Percentiles rank a stretch among this genome's conserved stretches.
Conservation (phyloP, 495 filamentous ascomycete species). For the Neurospora sp. region DNA sequence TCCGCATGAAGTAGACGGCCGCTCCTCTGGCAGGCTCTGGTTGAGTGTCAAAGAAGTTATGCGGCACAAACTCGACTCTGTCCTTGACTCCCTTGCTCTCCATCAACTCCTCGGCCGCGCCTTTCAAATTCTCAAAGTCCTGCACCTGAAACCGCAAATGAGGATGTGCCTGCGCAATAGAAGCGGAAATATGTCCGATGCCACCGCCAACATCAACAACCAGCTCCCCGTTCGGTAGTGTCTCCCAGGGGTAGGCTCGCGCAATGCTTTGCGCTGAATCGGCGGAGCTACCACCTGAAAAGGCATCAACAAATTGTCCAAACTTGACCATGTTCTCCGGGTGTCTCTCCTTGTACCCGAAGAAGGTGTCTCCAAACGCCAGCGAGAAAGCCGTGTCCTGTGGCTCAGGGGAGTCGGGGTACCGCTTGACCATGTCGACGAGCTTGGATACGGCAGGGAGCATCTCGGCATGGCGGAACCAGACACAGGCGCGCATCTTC, state of each 20-base stretch:
- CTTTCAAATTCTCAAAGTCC: slow-evolving; percentile 16
- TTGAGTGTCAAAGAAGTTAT: slow-evolving; percentile 31
- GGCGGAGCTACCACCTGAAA: slow-evolving; percentile 1
- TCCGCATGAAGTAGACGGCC: slow-evolving; percentile 29
- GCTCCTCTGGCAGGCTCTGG: slow-evolving; percentile 14
- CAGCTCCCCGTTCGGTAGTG: slow-evolving; percentile 12
- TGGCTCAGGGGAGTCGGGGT: slow-evolving; percentile 13
- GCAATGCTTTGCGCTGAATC: slow-evolving; percentile 8
- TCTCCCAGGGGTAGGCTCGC: slow-evolving; percentile 8
- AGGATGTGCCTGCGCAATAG: slow-evolving; percentile 23
- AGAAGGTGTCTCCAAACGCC: slow-evolving; percentile 20
- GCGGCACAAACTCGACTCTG: slow-evolving; percentile 19
- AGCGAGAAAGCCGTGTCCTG: slow-evolving; percentile 21
- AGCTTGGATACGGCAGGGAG: slow-evolving; percentile 70
- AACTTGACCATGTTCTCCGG: slow-evolving; percentile 10
- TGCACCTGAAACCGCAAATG: slow-evolving; percentile 28
- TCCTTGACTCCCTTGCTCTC: background rate
- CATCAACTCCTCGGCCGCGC: background rate
- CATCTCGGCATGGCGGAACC: slow-evolving; percentile 37
- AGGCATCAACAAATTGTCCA: slow-evolving; percentile 5
- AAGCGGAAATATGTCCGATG: slow-evolving; percentile 28
- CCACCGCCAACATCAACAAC: slow-evolving; percentile 34
- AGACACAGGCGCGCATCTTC: slow-evolving; percentile 11
- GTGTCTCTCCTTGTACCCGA: slow-evolving; percentile 11
- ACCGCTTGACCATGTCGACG: slow-evolving; percentile 54